phyloP scores from a whole-genome alignment of 179 eudicot species.

The Vitellaria paradoxa region DNA sequence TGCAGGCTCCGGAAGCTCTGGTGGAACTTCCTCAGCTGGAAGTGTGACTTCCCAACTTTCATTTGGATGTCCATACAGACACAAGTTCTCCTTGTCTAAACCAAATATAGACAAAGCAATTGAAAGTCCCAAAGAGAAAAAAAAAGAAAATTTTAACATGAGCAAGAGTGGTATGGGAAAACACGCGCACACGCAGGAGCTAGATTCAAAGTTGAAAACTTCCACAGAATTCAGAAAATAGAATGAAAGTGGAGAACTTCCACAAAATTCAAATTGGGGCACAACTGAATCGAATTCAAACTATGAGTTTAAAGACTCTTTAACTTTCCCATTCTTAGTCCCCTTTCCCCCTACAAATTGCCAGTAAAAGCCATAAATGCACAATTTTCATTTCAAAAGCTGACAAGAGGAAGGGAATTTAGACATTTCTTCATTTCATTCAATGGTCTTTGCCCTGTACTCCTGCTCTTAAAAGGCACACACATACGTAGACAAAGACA shows the following conservation, averaged over 20 bases:
- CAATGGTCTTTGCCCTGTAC: neutral
- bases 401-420: neutral
- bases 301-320: neutral
- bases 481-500: neutral
- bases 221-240: neutral
- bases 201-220: no score
- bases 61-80: slow-evolving; percentile 60
- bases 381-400: neutral
- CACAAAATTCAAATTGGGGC: neutral
- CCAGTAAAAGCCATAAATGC: neutral
- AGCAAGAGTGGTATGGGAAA: neutral
- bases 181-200: neutral
- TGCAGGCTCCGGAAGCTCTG: slow-evolving; percentile 15
- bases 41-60: slow-evolving; percentile 35
- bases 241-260: neutral
- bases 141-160: neutral
- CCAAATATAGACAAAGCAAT: neutral
- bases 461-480: neutral
- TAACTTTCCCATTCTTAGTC: neutral
- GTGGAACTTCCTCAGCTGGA: no score
- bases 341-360: neutral
- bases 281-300: neutral
- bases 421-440: neutral
- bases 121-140: neutral
- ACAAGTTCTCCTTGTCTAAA: slow-evolving; percentile 60